phyloP scores from a whole-genome alignment of 805 yeast species.

The Metschnikowia gelsemii region DNA sequence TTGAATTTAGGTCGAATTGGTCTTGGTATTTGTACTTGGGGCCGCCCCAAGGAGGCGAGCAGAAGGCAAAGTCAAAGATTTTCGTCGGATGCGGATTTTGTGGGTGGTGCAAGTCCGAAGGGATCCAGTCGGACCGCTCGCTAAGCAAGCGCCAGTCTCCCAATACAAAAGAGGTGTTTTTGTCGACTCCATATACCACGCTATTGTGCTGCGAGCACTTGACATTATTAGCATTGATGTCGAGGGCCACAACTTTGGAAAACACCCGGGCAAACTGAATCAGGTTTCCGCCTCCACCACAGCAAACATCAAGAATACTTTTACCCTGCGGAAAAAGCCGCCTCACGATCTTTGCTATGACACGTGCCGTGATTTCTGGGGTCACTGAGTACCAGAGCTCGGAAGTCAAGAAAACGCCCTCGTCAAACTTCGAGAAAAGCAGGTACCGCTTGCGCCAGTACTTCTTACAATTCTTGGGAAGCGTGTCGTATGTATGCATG shows the following conservation, averaged over 20 bases:
- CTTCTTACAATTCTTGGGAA: constrained; percentile 45
- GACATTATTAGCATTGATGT: constrained; percentile 57
- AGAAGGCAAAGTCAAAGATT: constrained; percentile 55
- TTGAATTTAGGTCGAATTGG: constrained; percentile 45
- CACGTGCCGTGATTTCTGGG: constrained; percentile 69
- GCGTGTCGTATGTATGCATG: constrained; percentile 38
- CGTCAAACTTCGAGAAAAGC: constrained; percentile 62
- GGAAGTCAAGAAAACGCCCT: constrained; percentile 64
- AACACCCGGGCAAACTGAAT: constrained; percentile 69
- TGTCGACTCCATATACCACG: constrained; percentile 55
- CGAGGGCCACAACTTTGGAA: constrained; percentile 59
- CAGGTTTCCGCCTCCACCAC: constrained; percentile 88
- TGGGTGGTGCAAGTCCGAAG: constrained; percentile 22
- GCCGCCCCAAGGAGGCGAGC: constrained; percentile 93
- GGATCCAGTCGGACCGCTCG: constrained; percentile 33
- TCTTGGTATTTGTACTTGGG: constrained; percentile 48
- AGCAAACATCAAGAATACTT: constrained; percentile 63
- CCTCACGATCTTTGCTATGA: constrained; percentile 52
- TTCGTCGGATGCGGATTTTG: too few species aligned
- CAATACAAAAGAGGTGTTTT: constrained; percentile 47
- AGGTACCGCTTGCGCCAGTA: constrained; percentile 63
- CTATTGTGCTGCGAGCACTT: constrained; percentile 67
- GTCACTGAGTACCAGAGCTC: constrained; percentile 90
- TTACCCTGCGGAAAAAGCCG: constrained; percentile 50
- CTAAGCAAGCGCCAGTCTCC: constrained; percentile 50